A percentile compares a stretch with the other conserved stretches of the same genome.
Evolutionary conservation across 73 alveolate species (phyloP).

Genomic region (Paramecium octaurelia): DNA sequence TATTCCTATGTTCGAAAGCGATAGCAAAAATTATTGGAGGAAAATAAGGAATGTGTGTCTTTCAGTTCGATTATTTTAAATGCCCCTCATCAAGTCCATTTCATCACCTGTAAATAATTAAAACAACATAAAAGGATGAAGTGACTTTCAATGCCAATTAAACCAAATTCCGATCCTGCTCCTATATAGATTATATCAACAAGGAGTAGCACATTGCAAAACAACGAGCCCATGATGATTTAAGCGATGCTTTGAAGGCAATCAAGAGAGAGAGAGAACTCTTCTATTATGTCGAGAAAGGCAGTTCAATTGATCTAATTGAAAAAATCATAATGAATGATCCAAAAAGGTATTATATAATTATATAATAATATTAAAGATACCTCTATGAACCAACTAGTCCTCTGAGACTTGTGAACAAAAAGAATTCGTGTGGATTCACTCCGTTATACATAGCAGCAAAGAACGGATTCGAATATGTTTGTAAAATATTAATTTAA

Average conservation of each 20-base stretch:
- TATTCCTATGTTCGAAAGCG: not conserved
- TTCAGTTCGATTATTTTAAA: constrained; percentile 44
- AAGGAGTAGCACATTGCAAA: not conserved
- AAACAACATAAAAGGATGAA: not conserved
- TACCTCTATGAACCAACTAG: not conserved
- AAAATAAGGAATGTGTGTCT: constrained; percentile 21
- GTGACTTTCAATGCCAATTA: not conserved
- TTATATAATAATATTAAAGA: not conserved
- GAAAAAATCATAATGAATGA: not conserved
- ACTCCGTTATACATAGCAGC: constrained; percentile 80
- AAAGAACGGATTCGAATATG: constrained; percentile 61
- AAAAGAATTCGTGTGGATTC: constrained; percentile 43
- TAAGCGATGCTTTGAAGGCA: not conserved
- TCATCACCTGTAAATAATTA: not conserved
- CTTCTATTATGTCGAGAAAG: not conserved
- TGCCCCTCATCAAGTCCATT: not conserved
- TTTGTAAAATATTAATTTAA: constrained; percentile 60
- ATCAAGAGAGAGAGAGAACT: constrained; percentile 1
- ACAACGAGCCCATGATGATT: not conserved
- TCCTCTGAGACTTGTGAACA: constrained; percentile 44
- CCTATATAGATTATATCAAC: not conserved
- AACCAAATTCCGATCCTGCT: not conserved
- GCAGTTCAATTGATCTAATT: not conserved
- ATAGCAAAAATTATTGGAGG: constrained; percentile 20
- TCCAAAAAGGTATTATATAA: constrained; percentile 30